These are phyloP conservation scores for Pseudoturritis turrita DNA, from an alignment of 345 rosid species.

Conservation along the genomic window DNA sequence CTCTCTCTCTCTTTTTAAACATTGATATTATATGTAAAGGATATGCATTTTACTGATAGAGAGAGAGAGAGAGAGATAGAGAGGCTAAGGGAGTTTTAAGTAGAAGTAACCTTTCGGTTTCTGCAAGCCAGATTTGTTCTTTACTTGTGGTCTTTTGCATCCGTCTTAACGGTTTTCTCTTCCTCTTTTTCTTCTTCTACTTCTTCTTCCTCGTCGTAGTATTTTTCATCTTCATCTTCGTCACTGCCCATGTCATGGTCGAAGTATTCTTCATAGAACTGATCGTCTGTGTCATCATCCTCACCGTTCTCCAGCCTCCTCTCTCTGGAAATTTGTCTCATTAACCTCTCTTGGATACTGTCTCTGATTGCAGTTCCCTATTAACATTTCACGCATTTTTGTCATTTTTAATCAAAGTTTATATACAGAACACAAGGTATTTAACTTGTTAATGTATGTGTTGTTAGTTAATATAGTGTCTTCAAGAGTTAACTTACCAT, in stretches of 20 bases:
- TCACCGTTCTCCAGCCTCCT: conserved; percentile 36
- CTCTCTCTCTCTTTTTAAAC: neutral
- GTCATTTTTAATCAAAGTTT: neutral
- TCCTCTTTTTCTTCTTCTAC: conserved; percentile 29
- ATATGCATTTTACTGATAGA: neutral
- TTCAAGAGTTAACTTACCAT: conserved; percentile 52
- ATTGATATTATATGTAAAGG: conserved; percentile 11
- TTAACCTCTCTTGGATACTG: conserved; percentile 71
- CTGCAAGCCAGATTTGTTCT: neutral
- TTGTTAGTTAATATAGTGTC: neutral
- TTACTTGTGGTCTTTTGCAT: conserved; percentile 18
- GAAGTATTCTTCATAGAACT: conserved; percentile 41
- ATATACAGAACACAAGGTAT: neutral
- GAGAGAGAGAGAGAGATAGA: neutral
- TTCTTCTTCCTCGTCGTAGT: conserved; percentile 41
- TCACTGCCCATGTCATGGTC: conserved; percentile 33
- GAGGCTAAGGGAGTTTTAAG: conserved; percentile 1
- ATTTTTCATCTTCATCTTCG: conserved; percentile 41
- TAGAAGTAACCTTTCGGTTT: conserved; percentile 11
- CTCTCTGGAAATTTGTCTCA: conserved; percentile 37
- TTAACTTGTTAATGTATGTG: neutral
- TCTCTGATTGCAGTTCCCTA: conserved; percentile 91
- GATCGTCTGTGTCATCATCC: conserved; percentile 42
- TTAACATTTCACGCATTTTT: neutral
- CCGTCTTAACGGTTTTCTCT: conserved; percentile 8